Conservation (phyloP, 139 green algal genomes). For the Protoeuglena noctilucae region DNA sequence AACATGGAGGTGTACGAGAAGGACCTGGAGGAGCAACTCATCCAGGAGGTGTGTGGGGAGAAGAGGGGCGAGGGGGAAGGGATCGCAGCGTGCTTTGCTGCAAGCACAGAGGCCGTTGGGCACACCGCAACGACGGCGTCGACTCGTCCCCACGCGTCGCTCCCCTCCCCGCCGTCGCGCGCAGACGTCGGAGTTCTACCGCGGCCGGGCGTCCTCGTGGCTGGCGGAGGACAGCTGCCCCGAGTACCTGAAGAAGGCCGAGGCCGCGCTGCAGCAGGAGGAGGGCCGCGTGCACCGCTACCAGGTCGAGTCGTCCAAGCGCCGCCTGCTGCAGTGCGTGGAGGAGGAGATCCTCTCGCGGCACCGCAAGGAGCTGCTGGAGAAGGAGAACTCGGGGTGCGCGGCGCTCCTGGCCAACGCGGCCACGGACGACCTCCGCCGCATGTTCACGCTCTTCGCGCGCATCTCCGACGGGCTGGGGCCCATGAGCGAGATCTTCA, state of each 20-base stretch:
- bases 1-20: conserved; percentile 81
- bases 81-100: too few relatives aligned
- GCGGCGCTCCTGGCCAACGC: conserved; percentile 80
- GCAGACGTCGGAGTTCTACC: conserved; percentile 73
- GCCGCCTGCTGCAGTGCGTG: conserved; percentile 73
- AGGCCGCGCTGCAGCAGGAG: conserved; percentile 72
- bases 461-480: conserved; percentile 72
- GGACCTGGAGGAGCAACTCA: conserved; percentile 85
- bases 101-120: too few relatives aligned
- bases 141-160: too few relatives aligned
- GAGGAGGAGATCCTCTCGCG: conserved; percentile 74
- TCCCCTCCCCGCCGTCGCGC: too few relatives aligned
- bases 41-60: too few relatives aligned
- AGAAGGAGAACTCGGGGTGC: conserved; percentile 86
- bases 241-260: conserved; percentile 18
- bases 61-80: too few relatives aligned
- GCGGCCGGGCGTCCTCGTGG: conserved; percentile 41
- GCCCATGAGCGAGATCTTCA: conserved; percentile 81
- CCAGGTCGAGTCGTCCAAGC: conserved; percentile 67
- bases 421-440: conserved; percentile 73
- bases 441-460: conserved; percentile 95
- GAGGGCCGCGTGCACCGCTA: conserved; percentile 85
- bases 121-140: too few relatives aligned
- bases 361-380: conserved; percentile 70
- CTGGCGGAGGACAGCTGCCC: neutral